Percentiles rank a stretch among this genome's conserved stretches.
Evolutionary conservation across 1,139 yeast genomes (phyloP).

Genomic region (Suhomyces wounanorum): DNA sequence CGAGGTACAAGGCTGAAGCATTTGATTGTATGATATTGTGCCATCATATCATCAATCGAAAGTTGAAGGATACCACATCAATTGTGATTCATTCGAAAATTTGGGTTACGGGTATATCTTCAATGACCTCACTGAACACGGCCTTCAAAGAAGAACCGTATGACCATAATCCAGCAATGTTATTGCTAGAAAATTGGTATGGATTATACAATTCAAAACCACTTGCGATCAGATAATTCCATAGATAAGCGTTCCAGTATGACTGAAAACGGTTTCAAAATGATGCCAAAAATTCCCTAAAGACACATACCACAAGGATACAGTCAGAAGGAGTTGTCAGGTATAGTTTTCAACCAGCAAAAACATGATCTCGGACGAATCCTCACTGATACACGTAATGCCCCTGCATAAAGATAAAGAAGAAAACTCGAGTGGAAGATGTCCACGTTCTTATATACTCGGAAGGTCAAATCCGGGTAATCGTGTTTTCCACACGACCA

Average conservation of each 20-base stretch:
- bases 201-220: neutral
- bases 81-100: neutral
- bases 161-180: neutral
- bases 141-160: constrained; percentile 42
- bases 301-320: constrained; percentile 46
- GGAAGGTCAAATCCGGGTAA: constrained; percentile 23
- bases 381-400: constrained; percentile 99
- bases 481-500: neutral
- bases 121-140: constrained; percentile 30
- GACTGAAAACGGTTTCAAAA: neutral
- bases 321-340: constrained; percentile 89
- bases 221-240: constrained; percentile 5
- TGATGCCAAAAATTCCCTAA: constrained; percentile 79
- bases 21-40: neutral
- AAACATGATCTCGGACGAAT: constrained; percentile 99
- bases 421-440: constrained; percentile 25
- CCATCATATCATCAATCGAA: neutral
- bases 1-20: constrained; percentile 66
- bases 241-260: neutral
- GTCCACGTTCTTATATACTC: constrained; percentile 20
- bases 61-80: neutral
- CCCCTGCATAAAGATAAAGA: constrained; percentile 99
- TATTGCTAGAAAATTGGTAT: neutral
- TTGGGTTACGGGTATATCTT: constrained; percentile 5
- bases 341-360: constrained; percentile 99